These are phyloP conservation scores for Nicotiana otophora DNA, from an alignment of 257 asterid genomes.

Conservation along the genomic window DNA sequence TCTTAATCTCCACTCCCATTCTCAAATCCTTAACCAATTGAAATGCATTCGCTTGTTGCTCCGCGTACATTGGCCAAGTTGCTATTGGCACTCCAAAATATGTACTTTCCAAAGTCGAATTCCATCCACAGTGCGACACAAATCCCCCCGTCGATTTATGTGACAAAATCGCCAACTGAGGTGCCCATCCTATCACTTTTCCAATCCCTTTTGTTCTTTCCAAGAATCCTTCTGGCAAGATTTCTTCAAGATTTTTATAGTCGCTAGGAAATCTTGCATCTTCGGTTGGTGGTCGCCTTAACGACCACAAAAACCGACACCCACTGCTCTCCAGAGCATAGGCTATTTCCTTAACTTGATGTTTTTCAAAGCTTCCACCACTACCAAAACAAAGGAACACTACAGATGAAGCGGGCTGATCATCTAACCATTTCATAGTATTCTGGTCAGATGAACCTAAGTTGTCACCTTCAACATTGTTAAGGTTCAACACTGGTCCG, in stretches of 20 bases:
- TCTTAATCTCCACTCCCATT: not conserved
- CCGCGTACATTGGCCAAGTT: not conserved
- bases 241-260: not conserved
- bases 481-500: slow-evolving; percentile 38
- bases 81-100: not conserved
- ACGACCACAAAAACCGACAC: slow-evolving; percentile 44
- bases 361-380: slow-evolving; percentile 29
- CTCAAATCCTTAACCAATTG: not conserved
- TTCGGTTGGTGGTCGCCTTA: slow-evolving; percentile 22
- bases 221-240: not conserved
- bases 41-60: not conserved
- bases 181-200: not conserved
- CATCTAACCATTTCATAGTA: slow-evolving; percentile 43
- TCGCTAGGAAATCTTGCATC: not conserved
- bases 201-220: not conserved
- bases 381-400: slow-evolving; percentile 52
- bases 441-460: not conserved
- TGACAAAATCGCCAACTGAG: not conserved
- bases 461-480: not conserved
- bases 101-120: not conserved
- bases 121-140: not conserved
- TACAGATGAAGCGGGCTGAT: slow-evolving; percentile 32
- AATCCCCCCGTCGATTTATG: not conserved
- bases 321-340: slow-evolving; percentile 35
- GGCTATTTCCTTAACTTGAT: slow-evolving; percentile 47